These are phyloP conservation scores for Clarireedia monteithiana DNA, from an alignment of 2,329 filamentous ascomycete species.

Conservation along the genomic window DNA sequence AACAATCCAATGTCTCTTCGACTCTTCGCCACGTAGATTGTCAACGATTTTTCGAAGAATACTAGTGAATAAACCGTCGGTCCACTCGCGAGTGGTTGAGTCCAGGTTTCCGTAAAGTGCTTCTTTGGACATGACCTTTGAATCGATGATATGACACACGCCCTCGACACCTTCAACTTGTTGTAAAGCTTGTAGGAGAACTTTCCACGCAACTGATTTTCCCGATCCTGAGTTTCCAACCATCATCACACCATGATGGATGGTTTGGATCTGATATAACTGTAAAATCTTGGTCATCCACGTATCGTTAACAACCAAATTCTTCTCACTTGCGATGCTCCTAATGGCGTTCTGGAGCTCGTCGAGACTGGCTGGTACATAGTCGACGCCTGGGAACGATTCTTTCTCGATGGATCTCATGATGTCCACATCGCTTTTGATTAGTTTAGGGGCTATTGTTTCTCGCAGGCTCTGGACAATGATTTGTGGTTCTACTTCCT, in stretches of 20 bases:
- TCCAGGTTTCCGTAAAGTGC: constrained; percentile 92
- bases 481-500: constrained; percentile 86
- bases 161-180: constrained; percentile 87
- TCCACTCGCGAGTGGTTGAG: constrained; percentile 97
- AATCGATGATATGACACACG: constrained; percentile 95
- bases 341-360: constrained; percentile 75
- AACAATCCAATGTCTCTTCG: constrained; percentile 97
- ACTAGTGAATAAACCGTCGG: constrained; percentile 94
- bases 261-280: constrained; percentile 93
- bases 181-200: constrained; percentile 84
- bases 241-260: constrained; percentile 99
- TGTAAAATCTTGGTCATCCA: constrained; percentile 99
- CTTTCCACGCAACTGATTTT: constrained; percentile 92
- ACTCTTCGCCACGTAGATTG: constrained; percentile 93
- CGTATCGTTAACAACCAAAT: constrained; percentile 81
- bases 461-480: constrained; percentile 97
- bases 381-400: constrained; percentile 88
- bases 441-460: constrained; percentile 95
- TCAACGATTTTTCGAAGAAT: constrained; percentile 98
- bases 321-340: constrained; percentile 73
- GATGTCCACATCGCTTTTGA: constrained; percentile 81
- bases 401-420: constrained; percentile 77
- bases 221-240: constrained; percentile 96
- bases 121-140: constrained; percentile 99
- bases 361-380: constrained; percentile 80